phyloP scores from a whole-genome alignment of 192 early-diverging fungal genomes.

The Thamnidium elegans region DNA sequence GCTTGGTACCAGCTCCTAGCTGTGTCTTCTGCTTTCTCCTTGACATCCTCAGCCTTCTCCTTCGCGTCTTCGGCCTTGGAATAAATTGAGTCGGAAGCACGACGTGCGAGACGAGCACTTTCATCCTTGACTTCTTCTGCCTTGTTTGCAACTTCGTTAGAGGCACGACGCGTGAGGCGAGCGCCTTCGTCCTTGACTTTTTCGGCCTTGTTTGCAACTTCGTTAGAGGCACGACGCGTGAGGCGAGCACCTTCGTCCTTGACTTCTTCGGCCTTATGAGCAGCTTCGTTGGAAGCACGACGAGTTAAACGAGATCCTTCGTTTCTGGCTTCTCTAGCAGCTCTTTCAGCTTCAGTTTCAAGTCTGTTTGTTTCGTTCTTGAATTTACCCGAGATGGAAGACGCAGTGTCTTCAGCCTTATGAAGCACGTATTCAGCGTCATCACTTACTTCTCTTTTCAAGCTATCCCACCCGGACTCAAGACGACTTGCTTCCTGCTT shows the following conservation, averaged over 20 bases:
- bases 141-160: background rate
- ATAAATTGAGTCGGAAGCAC: background rate
- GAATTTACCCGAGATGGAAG: background rate
- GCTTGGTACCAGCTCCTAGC: background rate
- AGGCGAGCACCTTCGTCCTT: background rate
- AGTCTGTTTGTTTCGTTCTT: background rate
- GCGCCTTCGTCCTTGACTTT: background rate
- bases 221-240: background rate
- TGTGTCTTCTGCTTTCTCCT: background rate
- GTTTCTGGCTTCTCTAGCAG: background rate
- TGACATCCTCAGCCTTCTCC: background rate
- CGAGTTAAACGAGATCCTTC: background rate
- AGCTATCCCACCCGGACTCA: background rate
- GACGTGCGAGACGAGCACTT: background rate
- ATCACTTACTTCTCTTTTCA: conserved; percentile 2
- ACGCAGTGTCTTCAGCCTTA: background rate
- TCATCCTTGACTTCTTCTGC: background rate
- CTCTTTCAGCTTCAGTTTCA: background rate
- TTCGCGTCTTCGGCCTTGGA: background rate
- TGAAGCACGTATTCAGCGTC: background rate
- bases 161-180: no score
- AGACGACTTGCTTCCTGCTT: background rate
- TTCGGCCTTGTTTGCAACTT: background rate
- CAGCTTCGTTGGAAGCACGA: background rate
- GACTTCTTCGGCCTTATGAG: background rate